Evolutionary conservation across 352 stramenopile species (phyloP).

Genomic region (Phytophthora macrochlamydospora): DNA sequence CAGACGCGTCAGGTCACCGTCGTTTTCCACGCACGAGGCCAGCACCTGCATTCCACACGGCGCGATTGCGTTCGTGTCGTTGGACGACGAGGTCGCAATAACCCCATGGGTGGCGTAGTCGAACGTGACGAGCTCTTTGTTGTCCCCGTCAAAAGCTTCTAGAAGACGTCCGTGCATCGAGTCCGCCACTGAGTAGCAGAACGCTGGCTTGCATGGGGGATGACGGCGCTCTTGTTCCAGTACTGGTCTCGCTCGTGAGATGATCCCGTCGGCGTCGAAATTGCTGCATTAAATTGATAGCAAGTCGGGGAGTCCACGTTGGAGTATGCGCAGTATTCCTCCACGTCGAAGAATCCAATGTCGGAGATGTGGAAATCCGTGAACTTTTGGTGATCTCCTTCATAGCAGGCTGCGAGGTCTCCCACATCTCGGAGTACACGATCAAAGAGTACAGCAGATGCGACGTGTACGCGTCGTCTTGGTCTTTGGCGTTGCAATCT

Average conservation of each 20-base stretch:
- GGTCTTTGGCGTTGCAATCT: not conserved
- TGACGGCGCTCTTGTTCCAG: conserved; percentile 42
- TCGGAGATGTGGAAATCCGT: conserved; percentile 15
- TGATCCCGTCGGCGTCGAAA: conserved; percentile 16
- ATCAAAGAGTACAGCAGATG: conserved; percentile 48
- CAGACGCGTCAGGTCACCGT: no score
- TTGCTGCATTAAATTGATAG: conserved; percentile 1
- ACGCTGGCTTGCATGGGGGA: not conserved
- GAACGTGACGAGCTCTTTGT: no score
- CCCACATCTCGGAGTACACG: conserved; percentile 64
- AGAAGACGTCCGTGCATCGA: no score
- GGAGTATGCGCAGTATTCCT: conserved; percentile 50
- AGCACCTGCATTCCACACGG: no score
- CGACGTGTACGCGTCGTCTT: conserved; percentile 38
- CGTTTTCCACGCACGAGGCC: no score
- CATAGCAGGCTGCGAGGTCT: conserved; percentile 1
- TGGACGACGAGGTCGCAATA: no score
- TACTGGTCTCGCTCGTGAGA: conserved; percentile 49
- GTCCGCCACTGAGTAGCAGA: no score
- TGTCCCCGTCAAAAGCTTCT: no score
- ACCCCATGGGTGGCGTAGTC: no score
- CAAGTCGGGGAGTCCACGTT: conserved; percentile 37
- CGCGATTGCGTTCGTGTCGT: no score
- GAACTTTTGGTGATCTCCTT: conserved; percentile 15
- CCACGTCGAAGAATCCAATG: conserved; percentile 3